These are phyloP conservation scores for Voacanga thouarsii DNA, from an alignment of 257 asterid species.

Conservation along the genomic window DNA sequence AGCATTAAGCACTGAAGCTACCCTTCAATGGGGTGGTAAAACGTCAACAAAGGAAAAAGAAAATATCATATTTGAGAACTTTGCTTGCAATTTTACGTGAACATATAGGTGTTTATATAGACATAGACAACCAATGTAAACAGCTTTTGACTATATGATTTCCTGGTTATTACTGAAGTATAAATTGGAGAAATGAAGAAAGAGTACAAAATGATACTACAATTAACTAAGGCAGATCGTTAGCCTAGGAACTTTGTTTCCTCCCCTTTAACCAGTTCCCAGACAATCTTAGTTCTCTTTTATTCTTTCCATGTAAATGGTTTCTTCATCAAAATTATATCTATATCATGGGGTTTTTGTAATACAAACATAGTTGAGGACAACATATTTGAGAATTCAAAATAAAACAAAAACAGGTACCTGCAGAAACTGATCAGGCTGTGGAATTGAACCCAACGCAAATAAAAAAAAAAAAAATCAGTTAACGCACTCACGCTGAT, in stretches of 20 bases:
- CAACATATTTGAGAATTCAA: neutral
- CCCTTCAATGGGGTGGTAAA: conserved; percentile 7
- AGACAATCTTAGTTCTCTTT: neutral
- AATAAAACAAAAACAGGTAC: conserved; percentile 33
- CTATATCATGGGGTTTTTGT: neutral
- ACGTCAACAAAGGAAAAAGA: neutral
- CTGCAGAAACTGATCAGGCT: conserved; percentile 86
- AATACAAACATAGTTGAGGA: neutral
- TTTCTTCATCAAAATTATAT: neutral
- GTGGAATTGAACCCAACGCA: too few relatives aligned
- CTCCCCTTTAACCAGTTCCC: neutral
- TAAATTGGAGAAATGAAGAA: neutral
- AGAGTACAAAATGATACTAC: neutral
- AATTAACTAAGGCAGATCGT: neutral
- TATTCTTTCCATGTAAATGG: too few relatives aligned
- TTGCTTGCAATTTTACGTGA: neutral
- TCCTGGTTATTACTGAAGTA: neutral
- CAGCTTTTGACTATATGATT: neutral
- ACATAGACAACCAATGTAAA: neutral
- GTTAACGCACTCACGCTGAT: too few relatives aligned
- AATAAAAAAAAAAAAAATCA: too few relatives aligned
- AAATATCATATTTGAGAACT: neutral
- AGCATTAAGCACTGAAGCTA: too few relatives aligned
- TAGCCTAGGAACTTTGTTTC: neutral
- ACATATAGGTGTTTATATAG: neutral